Conservation (phyloP, 805 yeast genomes). For the Pichia kluyveri region DNA sequence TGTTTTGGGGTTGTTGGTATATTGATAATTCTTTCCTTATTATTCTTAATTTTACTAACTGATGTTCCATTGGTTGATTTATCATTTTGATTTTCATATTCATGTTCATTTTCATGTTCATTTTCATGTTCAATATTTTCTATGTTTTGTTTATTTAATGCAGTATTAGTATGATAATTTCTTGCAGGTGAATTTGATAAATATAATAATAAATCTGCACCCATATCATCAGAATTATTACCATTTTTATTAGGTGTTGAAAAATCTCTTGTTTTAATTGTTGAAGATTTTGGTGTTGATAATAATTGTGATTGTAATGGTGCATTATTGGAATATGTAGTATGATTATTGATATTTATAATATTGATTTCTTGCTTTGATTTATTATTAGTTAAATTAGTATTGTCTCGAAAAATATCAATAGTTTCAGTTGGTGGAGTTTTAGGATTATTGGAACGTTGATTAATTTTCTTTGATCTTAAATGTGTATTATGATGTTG, state of each 20-base stretch:
- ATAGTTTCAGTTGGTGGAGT: slow-evolving; percentile 22
- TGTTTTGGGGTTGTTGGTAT: slow-evolving; percentile 24
- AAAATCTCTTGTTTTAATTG: slow-evolving; percentile 12
- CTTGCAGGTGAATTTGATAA: slow-evolving; percentile 69
- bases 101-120: background rate
- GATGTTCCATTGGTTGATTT: too few species aligned
- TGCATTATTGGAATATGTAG: background rate
- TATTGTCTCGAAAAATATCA: background rate
- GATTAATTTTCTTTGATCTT: too few species aligned
- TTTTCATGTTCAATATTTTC: background rate
- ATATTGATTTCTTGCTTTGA: background rate
- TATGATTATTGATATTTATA: slow-evolving; percentile 2
- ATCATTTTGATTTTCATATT: too few species aligned
- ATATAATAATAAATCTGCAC: slow-evolving; percentile 74
- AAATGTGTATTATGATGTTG: too few species aligned
- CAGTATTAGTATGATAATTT: slow-evolving; percentile 10
- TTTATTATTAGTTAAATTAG: background rate
- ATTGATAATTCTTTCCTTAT: background rate
- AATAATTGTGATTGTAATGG: slow-evolving; percentile 19
- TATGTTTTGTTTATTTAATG: slow-evolving; percentile 1
- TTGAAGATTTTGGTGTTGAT: slow-evolving; percentile 24
- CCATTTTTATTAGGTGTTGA: slow-evolving; percentile 24
- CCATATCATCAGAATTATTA: slow-evolving; percentile 35
- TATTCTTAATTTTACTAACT: background rate
- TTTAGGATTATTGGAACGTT: slow-evolving; percentile 10